Conservation (phyloP, 352 stramenopile species). For the Phytophthora pseudosyringae region DNA sequence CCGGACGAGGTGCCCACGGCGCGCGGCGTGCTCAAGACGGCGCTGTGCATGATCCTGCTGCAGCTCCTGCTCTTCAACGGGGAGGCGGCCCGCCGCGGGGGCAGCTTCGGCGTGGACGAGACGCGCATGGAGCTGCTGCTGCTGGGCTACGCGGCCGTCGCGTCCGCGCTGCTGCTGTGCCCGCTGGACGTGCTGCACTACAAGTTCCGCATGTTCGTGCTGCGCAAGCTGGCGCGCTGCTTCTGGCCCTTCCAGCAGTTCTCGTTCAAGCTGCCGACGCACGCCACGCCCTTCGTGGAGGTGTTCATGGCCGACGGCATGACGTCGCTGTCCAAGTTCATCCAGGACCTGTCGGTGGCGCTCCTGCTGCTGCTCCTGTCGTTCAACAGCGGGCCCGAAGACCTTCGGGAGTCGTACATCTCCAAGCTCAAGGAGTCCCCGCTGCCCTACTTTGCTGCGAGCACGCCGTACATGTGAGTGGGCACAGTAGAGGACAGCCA, state of each 20-base stretch:
- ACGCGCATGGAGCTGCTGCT: conserved; percentile 74
- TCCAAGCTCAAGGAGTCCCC: conserved; percentile 79
- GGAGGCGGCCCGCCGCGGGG: conserved; percentile 46
- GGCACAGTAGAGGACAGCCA: background rate
- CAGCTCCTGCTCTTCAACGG: conserved; percentile 67
- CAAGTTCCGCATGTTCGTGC: conserved; percentile 66
- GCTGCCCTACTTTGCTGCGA: conserved; percentile 75
- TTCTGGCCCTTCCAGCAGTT: conserved; percentile 78
- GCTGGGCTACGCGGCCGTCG: conserved; percentile 61
- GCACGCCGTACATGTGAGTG: conserved; percentile 74
- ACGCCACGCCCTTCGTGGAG: conserved; percentile 75
- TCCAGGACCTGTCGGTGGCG: conserved; percentile 72
- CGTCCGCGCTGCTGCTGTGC: conserved; percentile 57
- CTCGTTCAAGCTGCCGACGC: conserved; percentile 52
- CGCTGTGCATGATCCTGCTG: conserved; percentile 37
- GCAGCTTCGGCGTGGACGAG: conserved; percentile 56
- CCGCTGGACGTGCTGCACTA: conserved; percentile 74
- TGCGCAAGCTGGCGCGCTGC: conserved; percentile 57
- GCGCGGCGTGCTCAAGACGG: conserved; percentile 50
- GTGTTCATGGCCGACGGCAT: conserved; percentile 84
- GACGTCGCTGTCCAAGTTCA: conserved; percentile 87
- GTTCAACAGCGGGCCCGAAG: conserved; percentile 50
- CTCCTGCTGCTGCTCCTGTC: conserved; percentile 69
- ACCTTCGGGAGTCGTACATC: conserved; percentile 59
- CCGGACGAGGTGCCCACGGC: conserved; percentile 63